A percentile compares a stretch with the other conserved stretches of the same genome.
Conservation (phyloP, 2,329 filamentous ascomycete genomes). For the Apiospora rasikravindrae region DNA sequence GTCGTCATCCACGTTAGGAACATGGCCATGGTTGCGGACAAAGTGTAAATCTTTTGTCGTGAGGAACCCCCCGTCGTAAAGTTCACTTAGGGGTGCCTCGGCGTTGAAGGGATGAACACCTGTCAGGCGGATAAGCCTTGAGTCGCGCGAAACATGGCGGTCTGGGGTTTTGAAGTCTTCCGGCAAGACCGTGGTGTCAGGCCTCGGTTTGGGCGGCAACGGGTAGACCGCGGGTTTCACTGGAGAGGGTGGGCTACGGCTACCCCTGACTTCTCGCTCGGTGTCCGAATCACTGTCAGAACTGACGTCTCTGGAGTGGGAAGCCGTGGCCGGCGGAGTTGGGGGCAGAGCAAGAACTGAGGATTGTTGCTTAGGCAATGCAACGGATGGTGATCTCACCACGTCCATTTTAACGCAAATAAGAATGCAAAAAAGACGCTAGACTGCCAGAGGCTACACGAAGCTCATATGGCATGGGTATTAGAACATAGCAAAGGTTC, state of each 20-base stretch:
- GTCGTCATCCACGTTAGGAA: constrained; percentile 75
- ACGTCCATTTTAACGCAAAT: constrained; percentile 9
- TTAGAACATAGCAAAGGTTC: background rate
- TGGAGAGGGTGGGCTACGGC: constrained; percentile 27
- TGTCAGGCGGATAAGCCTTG: constrained; percentile 82
- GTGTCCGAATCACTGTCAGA: constrained; percentile 15
- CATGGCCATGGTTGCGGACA: constrained; percentile 86
- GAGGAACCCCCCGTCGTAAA: constrained; percentile 83
- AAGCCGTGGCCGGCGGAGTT: constrained; percentile 16
- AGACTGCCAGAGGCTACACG: background rate
- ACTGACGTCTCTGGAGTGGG: constrained; percentile 18
- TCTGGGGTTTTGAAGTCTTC: constrained; percentile 86
- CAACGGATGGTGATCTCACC: background rate
- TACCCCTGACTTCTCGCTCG: background rate
- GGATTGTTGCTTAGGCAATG: background rate
- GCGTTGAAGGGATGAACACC: constrained; percentile 92
- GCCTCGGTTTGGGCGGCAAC: constrained; percentile 69
- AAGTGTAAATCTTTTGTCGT: constrained; percentile 90
- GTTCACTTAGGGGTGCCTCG: constrained; percentile 78
- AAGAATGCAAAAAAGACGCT: background rate
- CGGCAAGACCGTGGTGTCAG: constrained; percentile 66
- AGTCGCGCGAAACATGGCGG: constrained; percentile 77
- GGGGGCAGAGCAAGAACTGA: background rate
- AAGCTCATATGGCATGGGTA: background rate
- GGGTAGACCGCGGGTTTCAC: constrained; percentile 52